Conservation (phyloP, 129 eudicot species). For the Cynara cardunculus region DNA sequence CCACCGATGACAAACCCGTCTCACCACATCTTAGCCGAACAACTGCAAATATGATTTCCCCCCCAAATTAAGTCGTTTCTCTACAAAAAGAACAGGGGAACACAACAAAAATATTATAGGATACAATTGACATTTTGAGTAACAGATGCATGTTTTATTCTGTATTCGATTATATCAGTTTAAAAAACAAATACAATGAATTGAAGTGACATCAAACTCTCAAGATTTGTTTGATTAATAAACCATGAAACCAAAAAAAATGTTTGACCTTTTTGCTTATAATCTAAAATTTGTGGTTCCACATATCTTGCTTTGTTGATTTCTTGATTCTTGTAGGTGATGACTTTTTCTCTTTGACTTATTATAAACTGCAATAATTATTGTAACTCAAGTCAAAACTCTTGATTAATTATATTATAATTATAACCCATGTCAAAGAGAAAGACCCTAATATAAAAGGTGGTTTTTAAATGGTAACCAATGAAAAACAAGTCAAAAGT, state of each 20-base stretch:
- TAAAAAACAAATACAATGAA: too few species aligned
- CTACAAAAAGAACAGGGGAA: too few species aligned
- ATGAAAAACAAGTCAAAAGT: not conserved
- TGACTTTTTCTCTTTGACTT: slow-evolving; percentile 5
- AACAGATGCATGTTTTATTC: too few species aligned
- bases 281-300: not conserved
- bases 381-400: slow-evolving; percentile 7
- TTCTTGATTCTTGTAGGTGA: not conserved
- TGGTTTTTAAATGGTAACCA: not conserved
- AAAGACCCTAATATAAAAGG: not conserved
- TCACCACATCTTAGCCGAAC: too few species aligned
- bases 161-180: too few species aligned
- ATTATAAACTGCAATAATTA: not conserved
- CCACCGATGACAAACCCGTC: too few species aligned
- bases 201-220: not conserved
- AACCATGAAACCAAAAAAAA: not conserved
- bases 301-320: not conserved
- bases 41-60: too few species aligned
- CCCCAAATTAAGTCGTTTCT: too few species aligned
- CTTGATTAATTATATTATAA: not conserved
- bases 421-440: not conserved
- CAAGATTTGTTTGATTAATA: not conserved
- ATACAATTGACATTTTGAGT: too few species aligned
- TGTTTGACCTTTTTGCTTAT: slow-evolving; percentile 1
- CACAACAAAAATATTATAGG: too few species aligned